Evolutionary conservation across 495 filamentous ascomycete species (phyloP), one percentile per base, ranked within the genome.

Genomic region (Neurospora africana): DNA sequence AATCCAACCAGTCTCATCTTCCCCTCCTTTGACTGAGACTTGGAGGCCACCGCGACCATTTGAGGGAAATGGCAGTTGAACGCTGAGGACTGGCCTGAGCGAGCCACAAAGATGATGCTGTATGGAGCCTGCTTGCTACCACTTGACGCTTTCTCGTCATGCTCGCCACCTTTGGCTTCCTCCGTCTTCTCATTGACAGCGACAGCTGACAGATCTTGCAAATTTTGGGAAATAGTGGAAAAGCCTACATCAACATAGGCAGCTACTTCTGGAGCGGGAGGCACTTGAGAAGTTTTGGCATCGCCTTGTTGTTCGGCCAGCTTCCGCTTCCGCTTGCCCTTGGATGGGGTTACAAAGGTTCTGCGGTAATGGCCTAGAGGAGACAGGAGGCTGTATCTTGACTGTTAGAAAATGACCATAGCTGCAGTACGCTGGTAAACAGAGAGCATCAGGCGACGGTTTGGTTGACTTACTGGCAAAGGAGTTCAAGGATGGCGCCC

Each of bases 41-140:
- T 80, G 4, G 86, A 87, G 36, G 87, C 87, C 23, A 84, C 80
- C 30, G 81, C 81, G 9, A 85, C 81, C 76, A 90, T 85, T 68
- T 86, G 83, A 33, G 89, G 89, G 47, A 91, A 83, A 74, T 91
- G 89, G 10, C 84, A 83, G 77, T 89, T 80, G 58, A 89, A 82
- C 19, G 82, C 77, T 37, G 84, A 78, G 19, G 87, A 82, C 39
- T 86, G 84, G 19, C 81, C 83, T 35, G 84, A 85, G 58, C 82
- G 82, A 35, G 84, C 78, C 40, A 87, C 83, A 73, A 91, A 90
- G 30, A 91, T 81, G 13, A 82, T 81, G 33, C 44, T 73, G 71
- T 70, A 72, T 3, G 72, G 73, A 43, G 71, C 53, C 27, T 33
- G 33, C 10, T 68, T 53, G 41, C 69, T 71, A 38, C 68, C 53